phyloP scores from a whole-genome alignment of 805 yeast species.

The Saturnispora bothae region DNA sequence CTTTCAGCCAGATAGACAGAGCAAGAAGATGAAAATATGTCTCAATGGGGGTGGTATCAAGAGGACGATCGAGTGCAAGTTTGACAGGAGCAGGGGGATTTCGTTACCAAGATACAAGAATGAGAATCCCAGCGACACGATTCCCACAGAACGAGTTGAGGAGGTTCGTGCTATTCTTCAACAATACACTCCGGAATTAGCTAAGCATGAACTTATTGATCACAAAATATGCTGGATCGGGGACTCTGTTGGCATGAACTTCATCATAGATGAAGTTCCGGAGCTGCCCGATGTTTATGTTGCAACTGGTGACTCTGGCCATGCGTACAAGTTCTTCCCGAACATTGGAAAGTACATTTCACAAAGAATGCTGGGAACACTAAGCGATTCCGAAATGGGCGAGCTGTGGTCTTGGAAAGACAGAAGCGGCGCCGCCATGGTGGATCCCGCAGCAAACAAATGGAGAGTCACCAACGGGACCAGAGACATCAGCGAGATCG shows the following conservation, averaged over 20 bases:
- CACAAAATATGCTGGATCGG: slow-evolving; percentile 29
- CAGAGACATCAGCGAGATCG: slow-evolving; percentile 12
- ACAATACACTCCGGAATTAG: slow-evolving; percentile 29
- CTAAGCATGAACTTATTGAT: slow-evolving; percentile 23
- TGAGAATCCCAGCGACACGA: slow-evolving; percentile 26
- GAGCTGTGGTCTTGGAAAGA: slow-evolving; percentile 27
- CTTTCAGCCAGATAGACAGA: slow-evolving; percentile 36
- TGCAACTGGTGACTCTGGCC: slow-evolving; percentile 38
- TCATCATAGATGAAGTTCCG: slow-evolving; percentile 31
- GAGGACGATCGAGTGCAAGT: slow-evolving; percentile 12
- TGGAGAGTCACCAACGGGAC: slow-evolving; percentile 19
- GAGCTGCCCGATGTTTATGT: slow-evolving; percentile 23
- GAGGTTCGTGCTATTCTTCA: slow-evolving; percentile 23
- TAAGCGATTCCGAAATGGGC: slow-evolving; percentile 16
- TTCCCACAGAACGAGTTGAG: slow-evolving; percentile 23
- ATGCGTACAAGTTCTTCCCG: slow-evolving; percentile 35
- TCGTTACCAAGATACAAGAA: slow-evolving; percentile 30
- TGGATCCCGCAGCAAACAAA: slow-evolving; percentile 16
- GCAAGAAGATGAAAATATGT: slow-evolving; percentile 29
- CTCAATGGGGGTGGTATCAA: slow-evolving; percentile 27
- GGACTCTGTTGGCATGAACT: slow-evolving; percentile 30
- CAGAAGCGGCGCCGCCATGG: slow-evolving; percentile 4
- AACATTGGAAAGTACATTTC: slow-evolving; percentile 33
- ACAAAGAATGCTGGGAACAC: slow-evolving; percentile 21
- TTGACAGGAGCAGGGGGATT: slow-evolving; percentile 6